Conservation (phyloP, 2,329 filamentous ascomycete genomes). For the Lasiodiplodia theobromae region DNA sequence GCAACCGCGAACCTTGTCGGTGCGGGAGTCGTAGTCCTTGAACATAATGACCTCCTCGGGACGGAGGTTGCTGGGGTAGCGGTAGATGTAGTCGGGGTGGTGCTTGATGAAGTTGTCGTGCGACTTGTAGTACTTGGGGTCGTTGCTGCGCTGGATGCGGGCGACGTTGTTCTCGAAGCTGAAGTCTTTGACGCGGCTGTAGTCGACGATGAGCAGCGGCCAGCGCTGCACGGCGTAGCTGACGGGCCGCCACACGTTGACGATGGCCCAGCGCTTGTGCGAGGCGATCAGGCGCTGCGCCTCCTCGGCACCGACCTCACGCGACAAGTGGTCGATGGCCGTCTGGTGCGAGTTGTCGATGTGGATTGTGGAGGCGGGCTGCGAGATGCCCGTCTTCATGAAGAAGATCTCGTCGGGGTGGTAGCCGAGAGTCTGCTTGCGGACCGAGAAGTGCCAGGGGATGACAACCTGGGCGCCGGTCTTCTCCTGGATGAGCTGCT, state of each 20-base stretch:
- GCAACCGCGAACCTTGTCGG: too few species aligned
- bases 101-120: slow-evolving; percentile 13
- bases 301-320: too few species aligned
- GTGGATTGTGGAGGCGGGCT: slow-evolving; percentile 4
- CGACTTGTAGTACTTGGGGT: slow-evolving; percentile 3
- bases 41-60: background rate
- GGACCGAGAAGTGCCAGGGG: background rate
- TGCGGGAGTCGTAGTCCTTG: too few species aligned
- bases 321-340: background rate
- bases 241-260: too few species aligned
- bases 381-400: slow-evolving; percentile 13
- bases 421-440: slow-evolving; percentile 3
- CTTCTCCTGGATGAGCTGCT: background rate
- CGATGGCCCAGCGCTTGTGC: too few species aligned
- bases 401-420: slow-evolving; percentile 12
- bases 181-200: background rate
- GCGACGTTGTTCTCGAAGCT: slow-evolving; percentile 6
- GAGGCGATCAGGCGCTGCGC: too few species aligned
- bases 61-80: background rate
- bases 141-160: background rate
- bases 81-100: slow-evolving; percentile 13
- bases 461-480: background rate
- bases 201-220: too few species aligned
- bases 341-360: slow-evolving; percentile 1
- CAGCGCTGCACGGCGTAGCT: too few species aligned